A percentile compares a stretch with the other conserved stretches of the same genome.
These are phyloP conservation scores for Xylariales sp. DNA, from an alignment of 2,329 filamentous ascomycete genomes.

Conservation along the genomic window DNA sequence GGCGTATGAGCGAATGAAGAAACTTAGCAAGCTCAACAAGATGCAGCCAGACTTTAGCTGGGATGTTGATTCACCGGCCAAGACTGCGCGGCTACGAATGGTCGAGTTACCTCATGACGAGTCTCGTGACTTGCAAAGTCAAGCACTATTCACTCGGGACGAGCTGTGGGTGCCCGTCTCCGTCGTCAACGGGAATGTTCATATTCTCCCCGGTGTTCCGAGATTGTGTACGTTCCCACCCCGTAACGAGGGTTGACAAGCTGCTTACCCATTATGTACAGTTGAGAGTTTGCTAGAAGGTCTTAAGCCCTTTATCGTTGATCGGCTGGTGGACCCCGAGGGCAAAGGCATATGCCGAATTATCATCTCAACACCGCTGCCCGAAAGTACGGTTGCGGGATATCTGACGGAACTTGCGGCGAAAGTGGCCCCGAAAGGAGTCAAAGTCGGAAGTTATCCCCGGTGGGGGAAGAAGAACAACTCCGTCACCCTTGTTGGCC, in stretches of 20 bases:
- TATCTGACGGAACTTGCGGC: conserved; percentile 84
- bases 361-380: conserved; percentile 85
- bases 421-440: conserved; percentile 76
- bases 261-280: conserved; percentile 43
- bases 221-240: conserved; percentile 69
- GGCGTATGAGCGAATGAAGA: conserved; percentile 85
- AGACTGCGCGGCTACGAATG: conserved; percentile 90
- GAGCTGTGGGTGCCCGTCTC: conserved; percentile 91
- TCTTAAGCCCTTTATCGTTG: conserved; percentile 75
- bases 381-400: conserved; percentile 85
- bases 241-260: not conserved
- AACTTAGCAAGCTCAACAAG: conserved; percentile 77
- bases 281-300: conserved; percentile 81
- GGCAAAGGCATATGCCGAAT: conserved; percentile 83
- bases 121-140: conserved; percentile 70
- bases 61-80: conserved; percentile 81
- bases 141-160: conserved; percentile 82
- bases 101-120: conserved; percentile 84
- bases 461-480: conserved; percentile 89
- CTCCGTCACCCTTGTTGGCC: conserved; percentile 87
- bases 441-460: conserved; percentile 97
- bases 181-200: conserved; percentile 91
- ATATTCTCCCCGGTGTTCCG: conserved; percentile 92
- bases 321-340: conserved; percentile 80
- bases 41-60: conserved; percentile 82